These are phyloP conservation scores for Bonia amplexicaulis DNA, from an alignment of 176 grass and related monocot species.

Conservation along the genomic window DNA sequence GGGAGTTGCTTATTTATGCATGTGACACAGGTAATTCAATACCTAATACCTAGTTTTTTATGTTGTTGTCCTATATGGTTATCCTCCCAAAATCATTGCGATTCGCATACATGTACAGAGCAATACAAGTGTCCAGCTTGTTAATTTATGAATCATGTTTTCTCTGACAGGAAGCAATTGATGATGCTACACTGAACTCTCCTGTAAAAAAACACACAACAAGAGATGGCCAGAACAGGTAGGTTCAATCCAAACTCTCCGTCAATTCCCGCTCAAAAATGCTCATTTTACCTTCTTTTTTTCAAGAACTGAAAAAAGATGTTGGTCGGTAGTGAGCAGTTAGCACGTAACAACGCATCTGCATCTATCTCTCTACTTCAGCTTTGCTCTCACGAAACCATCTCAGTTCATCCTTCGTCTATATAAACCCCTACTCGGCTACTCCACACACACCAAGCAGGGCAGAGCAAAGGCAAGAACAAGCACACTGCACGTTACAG, in stretches of 20 bases:
- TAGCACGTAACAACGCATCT: not conserved
- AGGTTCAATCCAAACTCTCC: not conserved
- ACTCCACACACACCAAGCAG: not conserved
- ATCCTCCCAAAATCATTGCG: not conserved
- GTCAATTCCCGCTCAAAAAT: not conserved
- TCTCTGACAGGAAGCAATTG: not conserved
- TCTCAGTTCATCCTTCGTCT: not conserved
- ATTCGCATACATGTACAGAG: not conserved
- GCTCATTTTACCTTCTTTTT: not conserved
- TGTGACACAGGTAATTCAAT: not conserved
- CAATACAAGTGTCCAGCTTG: not conserved
- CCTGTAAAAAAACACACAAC: not conserved
- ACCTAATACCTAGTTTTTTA: not conserved
- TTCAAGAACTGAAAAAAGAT: not conserved
- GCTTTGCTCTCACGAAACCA: not conserved
- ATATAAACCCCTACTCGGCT: constrained; percentile 18
- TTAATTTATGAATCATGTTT: not conserved
- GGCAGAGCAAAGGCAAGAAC: not conserved
- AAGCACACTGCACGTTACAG: not conserved
- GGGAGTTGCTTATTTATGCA: not conserved
- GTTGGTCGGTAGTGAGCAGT: not conserved
- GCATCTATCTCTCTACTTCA: not conserved
- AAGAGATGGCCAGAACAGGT: not conserved
- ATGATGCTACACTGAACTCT: not conserved
- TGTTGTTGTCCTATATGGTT: not conserved